A percentile compares a stretch with the other conserved stretches of the same genome.
These are phyloP conservation scores for Phlebiopsis gigantea DNA, from an alignment of 768 basidiomycete genomes.

Conservation along the genomic window DNA sequence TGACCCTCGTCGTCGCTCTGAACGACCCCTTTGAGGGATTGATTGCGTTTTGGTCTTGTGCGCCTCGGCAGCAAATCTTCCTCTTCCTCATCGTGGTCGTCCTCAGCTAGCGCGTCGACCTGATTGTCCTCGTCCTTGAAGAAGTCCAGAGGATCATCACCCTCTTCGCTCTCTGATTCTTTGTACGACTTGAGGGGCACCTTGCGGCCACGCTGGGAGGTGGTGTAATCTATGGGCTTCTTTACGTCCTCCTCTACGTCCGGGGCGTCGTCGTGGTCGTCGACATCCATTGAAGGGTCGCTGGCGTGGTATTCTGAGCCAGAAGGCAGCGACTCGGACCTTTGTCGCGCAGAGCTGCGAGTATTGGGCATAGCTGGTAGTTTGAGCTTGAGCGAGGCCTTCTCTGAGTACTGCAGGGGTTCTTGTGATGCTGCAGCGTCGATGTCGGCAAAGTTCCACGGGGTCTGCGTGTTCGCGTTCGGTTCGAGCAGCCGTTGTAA, in stretches of 20 bases:
- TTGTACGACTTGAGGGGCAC: constrained; percentile 23
- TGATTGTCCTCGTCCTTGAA: neutral
- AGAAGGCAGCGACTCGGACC: constrained; percentile 22
- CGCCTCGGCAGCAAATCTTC: constrained; percentile 20
- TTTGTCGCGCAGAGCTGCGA: constrained; percentile 18
- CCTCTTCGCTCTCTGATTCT: constrained; percentile 25
- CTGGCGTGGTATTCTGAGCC: constrained; percentile 32
- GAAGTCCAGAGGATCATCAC: neutral
- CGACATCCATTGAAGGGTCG: constrained; percentile 27
- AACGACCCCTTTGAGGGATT: constrained; percentile 34
- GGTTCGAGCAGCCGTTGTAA: neutral
- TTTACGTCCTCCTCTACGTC: constrained; percentile 18
- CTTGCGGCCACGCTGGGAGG: constrained; percentile 23
- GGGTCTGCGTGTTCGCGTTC: neutral
- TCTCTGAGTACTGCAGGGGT: neutral
- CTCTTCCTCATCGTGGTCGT: constrained; percentile 20
- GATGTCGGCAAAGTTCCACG: neutral
- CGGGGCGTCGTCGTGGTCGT: constrained; percentile 16
- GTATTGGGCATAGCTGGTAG: constrained; percentile 22
- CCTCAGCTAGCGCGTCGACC: constrained; percentile 11
- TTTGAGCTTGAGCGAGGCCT: constrained; percentile 12
- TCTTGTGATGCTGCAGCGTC: neutral
- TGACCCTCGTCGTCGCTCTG: constrained; percentile 41
- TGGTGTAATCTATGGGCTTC: constrained; percentile 11
- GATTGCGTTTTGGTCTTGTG: constrained; percentile 14